A percentile compares a stretch with the other conserved stretches of the same genome.
Conservation (phyloP, 352 stramenopile genomes). For the Thraustotheca clavata region DNA sequence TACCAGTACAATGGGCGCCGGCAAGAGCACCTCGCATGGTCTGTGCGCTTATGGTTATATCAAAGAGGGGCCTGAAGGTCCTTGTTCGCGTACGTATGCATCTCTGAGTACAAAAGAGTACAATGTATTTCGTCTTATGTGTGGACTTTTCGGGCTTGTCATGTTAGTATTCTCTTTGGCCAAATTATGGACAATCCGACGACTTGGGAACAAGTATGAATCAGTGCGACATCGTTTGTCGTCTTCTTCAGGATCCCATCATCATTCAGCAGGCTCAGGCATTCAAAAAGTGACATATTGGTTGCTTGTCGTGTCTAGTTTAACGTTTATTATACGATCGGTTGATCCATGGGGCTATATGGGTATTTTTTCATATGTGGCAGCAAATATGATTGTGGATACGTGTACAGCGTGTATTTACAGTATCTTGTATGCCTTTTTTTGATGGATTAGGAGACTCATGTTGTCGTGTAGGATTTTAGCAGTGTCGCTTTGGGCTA, state of each 20-base stretch:
- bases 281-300: conserved; percentile 19
- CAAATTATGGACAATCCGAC: conserved; percentile 9
- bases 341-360: conserved; percentile 12
- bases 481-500: conserved; percentile 15
- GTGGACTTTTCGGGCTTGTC: background rate
- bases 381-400: conserved; percentile 1
- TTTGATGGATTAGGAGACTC: background rate
- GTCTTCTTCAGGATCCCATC: background rate
- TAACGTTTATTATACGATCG: conserved; percentile 9
- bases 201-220: background rate
- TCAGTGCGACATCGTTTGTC: background rate
- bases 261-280: background rate
- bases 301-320: conserved; percentile 4
- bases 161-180: background rate
- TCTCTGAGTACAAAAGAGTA: background rate
- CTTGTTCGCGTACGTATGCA: conserved; percentile 8
- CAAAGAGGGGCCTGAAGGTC: background rate
- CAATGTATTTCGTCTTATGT: background rate
- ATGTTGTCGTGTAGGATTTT: background rate
- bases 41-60: background rate
- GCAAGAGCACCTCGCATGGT: background rate
- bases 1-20: background rate
- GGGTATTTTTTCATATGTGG: conserved; percentile 5
- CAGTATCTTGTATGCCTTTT: conserved; percentile 12
- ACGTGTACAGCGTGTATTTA: conserved; percentile 20